A percentile compares a stretch with the other conserved stretches of the same genome.
phyloP scores from a whole-genome alignment of 768 basidiomycete genomes.

The Hypholoma fasciculare region DNA sequence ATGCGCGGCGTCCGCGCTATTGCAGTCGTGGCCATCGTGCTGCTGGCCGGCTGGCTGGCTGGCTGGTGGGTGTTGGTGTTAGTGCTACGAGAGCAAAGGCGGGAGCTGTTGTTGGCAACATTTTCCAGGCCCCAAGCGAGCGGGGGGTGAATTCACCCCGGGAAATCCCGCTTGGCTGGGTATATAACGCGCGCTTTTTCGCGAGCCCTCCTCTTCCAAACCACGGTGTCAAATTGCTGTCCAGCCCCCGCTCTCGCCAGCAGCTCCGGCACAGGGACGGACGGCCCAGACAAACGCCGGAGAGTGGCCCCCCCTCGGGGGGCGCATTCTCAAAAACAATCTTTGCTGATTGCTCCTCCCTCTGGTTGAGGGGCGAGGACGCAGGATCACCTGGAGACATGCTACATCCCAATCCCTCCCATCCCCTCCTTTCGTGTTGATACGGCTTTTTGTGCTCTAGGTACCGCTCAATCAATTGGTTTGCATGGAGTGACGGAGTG shows the following conservation, averaged over 20 bases:
- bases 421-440: constrained; percentile 12
- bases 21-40: constrained; percentile 24
- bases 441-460: constrained; percentile 18
- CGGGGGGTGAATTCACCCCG: constrained; percentile 10
- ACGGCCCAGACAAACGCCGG: constrained; percentile 91
- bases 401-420: constrained; percentile 43
- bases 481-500: neutral
- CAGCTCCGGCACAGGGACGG: constrained; percentile 49
- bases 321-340: constrained; percentile 83
- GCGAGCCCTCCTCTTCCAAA: constrained; percentile 20
- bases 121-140: constrained; percentile 15
- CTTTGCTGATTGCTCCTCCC: constrained; percentile 91
- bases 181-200: constrained; percentile 29
- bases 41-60: neutral
- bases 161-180: constrained; percentile 19
- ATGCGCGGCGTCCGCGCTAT: constrained; percentile 11
- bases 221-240: constrained; percentile 84
- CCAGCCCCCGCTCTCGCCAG: constrained; percentile 49
- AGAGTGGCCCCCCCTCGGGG: constrained; percentile 47
- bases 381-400: constrained; percentile 91
- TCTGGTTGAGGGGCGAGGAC: constrained; percentile 85
- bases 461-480: constrained; percentile 15
- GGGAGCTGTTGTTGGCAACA: constrained; percentile 9
- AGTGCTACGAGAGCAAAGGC: constrained; percentile 7
- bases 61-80: neutral